Base-by-base conservation (phyloP, 2,329 filamentous ascomycete genomes). In the Hymenoscyphus infarciens region DNA sequence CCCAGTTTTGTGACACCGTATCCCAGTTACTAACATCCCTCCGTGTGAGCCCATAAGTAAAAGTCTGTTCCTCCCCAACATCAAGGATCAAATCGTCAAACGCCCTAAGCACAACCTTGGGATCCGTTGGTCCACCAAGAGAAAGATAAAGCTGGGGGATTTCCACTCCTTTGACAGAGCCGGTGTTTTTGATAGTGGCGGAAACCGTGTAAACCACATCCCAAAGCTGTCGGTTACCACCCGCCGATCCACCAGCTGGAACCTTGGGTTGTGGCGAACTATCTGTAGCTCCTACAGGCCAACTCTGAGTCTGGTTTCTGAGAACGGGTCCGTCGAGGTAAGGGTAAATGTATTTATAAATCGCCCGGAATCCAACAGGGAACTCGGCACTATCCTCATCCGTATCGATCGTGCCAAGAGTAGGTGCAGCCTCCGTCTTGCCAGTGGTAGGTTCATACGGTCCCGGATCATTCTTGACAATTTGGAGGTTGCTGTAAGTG, bases 11-110 rank as follows among this genome's bases (percentile, higher is more conserved):
- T 15, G 78, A 75, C 1, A 71, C 81, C 0, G 84, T 78, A 69
- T 97, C 91, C 93, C 93, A 97, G 78, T 92, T 95, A 73, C 88
- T 92, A 61, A 98, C 71, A 74, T 98, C 94, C 59, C 92, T 85
- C 42, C 93, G 83, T 3, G 88, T 95, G 61, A 98, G 76, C 13
- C 86, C 81, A 0, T 85, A 87, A 1, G 76, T 81, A 79, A 96
- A 96, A 2, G 81, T 84, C 3, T 78, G 81, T 59, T 82, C 85
- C 77, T 87, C 76, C 13, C 89, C 89, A 0, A 91, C 82, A 1
- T 83, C 80, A 65, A 97, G 86, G 57, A 79, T 81, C 60, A 97
- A 76, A 57, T 91, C 87, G 63, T 96, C 90, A 73, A 97, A 98
- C 60, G 87, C 88, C 62, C 94, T 87, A 15, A 98, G 87, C 11